Evolutionary conservation across 345 rosid genomes (phyloP), one percentile per base, ranked within the genome.

Genomic region (Rhodamnia argentea): DNA sequence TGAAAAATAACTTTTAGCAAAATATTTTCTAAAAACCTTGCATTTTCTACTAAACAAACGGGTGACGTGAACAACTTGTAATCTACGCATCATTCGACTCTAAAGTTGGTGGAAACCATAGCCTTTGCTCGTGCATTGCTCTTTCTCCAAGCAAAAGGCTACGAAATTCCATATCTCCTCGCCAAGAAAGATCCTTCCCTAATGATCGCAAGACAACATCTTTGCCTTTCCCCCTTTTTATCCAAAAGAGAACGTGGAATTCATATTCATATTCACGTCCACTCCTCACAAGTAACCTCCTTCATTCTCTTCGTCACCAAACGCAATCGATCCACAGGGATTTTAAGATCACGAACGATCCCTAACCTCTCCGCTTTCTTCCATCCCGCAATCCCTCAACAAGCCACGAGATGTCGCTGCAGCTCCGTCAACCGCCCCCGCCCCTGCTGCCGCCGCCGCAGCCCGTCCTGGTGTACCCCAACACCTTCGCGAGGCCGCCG

Each of bases 161-260:
- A 20, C 81, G 47, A 70, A 18, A 70, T 70, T 37, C 81, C 81
- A 32, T 83, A 87, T 90, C 91, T 89, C 88, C 83, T 86, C 87
- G 60, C 91, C 82, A 87, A 89, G 87, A 24, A 70, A 44, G 37
- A 37, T 13, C 4, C 81, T 70, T 37, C 81, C 12, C 47, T 10
- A 18, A 9, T 6, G 81, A 18, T 22, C 1, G 47, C 81, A 18
- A 70, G 81, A 37, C 47, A 18, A 70, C 22, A 70, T 37, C 81
- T 70, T 23, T 23, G 47, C 81, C 22, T 32, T 12, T 42, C 3
- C 20, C 20, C 24, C 47, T 13, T 70, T 70, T 40, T 40, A 24
- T 10, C 26, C 12, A 18, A 37, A 37, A 64, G 23, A 70, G 13
- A 37, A 37, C 13, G 47, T 18, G 81, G 11, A 51, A 51, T 51